Evolutionary conservation across 2,329 filamentous ascomycete genomes (phyloP).

Genomic region (Clonostachys byssicola): DNA sequence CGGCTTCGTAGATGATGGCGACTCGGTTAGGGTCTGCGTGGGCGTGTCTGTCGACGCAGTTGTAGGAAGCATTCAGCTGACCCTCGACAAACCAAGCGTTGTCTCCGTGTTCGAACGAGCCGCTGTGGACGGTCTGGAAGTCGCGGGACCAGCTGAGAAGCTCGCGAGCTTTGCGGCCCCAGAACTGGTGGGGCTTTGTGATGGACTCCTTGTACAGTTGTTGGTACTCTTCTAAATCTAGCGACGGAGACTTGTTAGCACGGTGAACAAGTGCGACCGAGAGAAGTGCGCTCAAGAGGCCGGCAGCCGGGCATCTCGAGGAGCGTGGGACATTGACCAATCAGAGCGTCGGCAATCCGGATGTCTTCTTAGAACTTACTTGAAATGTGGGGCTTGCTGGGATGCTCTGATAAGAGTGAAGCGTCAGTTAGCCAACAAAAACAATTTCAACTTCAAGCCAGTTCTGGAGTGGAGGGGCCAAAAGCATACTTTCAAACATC

Average conservation of each 20-base stretch:
- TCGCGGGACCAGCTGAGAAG: slow-evolving; percentile 87
- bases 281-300: background rate
- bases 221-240: slow-evolving; percentile 64
- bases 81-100: slow-evolving; percentile 94
- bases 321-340: too few species aligned
- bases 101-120: slow-evolving; percentile 75
- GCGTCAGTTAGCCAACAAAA: background rate
- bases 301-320: too few species aligned
- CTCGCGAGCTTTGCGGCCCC: slow-evolving; percentile 80
- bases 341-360: background rate
- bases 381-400: slow-evolving; percentile 62
- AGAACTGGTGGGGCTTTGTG: slow-evolving; percentile 83
- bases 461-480: background rate
- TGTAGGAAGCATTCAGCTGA: slow-evolving; percentile 91
- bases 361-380: slow-evolving; percentile 38
- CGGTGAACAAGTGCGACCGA: background rate
- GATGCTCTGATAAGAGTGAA: slow-evolving; percentile 50
- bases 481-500: slow-evolving; percentile 61
- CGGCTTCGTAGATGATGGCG: slow-evolving; percentile 98
- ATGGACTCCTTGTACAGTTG: slow-evolving; percentile 80
- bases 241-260: background rate
- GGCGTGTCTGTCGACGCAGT: slow-evolving; percentile 96
- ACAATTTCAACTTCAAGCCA: background rate
- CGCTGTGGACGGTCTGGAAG: slow-evolving; percentile 83
- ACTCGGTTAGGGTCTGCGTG: slow-evolving; percentile 88